Evolutionary conservation across 345 rosid species (phyloP).

Genomic region (Arabis hirsuta): DNA sequence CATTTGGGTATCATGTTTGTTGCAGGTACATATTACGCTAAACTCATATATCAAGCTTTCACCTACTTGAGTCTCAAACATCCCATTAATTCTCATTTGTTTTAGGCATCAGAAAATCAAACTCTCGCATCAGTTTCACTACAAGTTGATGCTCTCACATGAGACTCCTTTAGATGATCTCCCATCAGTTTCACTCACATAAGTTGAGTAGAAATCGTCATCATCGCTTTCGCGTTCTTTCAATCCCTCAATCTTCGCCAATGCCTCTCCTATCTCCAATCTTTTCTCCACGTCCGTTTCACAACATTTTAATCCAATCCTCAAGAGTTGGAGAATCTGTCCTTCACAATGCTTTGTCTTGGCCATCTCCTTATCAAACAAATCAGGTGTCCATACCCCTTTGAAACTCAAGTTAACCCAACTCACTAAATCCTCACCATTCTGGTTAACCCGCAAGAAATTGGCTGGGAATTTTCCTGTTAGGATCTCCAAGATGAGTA

Average conservation of each 20-base stretch:
- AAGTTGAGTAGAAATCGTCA: slow-evolving; percentile 56
- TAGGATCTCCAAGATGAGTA: slow-evolving; percentile 72
- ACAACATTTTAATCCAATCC: slow-evolving; percentile 73
- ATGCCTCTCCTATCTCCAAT: slow-evolving; percentile 62
- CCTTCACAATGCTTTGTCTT: slow-evolving; percentile 43
- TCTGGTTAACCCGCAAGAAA: slow-evolving; percentile 55
- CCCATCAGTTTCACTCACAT: slow-evolving; percentile 60
- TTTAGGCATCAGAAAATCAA: slow-evolving; percentile 5
- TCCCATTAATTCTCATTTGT: not conserved
- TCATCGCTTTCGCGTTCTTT: slow-evolving; percentile 56
- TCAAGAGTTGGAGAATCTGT: slow-evolving; percentile 59
- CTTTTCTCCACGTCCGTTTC: slow-evolving; percentile 75
- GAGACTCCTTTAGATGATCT: slow-evolving; percentile 41
- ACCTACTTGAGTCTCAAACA: slow-evolving; percentile 14
- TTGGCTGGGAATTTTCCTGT: slow-evolving; percentile 65
- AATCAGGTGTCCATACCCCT: slow-evolving; percentile 39
- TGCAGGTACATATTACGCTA: slow-evolving; percentile 1
- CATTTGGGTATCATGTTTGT: slow-evolving; percentile 19
- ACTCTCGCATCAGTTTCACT: not conserved
- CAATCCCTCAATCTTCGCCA: slow-evolving; percentile 64
- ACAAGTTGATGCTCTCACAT: slow-evolving; percentile 35
- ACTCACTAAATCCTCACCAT: slow-evolving; percentile 51
- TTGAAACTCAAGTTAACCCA: slow-evolving; percentile 55
- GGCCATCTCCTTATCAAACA: slow-evolving; percentile 69
- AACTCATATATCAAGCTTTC: slow-evolving; percentile 2